Conservation (phyloP, 2,329 filamentous ascomycete genomes). For the Trichoderma atroviride region DNA sequence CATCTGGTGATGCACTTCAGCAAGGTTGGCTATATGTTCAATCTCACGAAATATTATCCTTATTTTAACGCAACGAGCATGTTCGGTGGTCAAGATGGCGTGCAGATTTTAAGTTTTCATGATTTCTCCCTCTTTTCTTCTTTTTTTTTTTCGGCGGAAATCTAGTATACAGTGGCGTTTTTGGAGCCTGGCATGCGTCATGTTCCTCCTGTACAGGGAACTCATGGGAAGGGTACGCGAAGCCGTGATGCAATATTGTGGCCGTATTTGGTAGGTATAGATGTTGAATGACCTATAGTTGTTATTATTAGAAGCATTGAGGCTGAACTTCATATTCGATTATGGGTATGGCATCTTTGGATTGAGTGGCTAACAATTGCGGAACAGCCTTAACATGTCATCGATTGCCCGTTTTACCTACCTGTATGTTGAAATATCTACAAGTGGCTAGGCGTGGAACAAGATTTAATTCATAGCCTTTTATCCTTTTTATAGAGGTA, state of each 20-base stretch:
- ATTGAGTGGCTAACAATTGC: background rate
- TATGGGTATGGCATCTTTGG: background rate
- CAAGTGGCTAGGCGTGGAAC: background rate
- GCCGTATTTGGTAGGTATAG: background rate
- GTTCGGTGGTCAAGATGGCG: background rate
- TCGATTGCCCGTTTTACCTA: background rate
- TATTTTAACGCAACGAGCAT: background rate
- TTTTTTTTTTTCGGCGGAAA: constrained; percentile 30
- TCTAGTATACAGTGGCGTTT: constrained; percentile 43
- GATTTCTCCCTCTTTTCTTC: background rate
- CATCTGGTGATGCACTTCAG: constrained; percentile 46
- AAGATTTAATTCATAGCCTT: background rate
- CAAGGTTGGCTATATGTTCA: background rate
- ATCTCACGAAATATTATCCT: background rate
- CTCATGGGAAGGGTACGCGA: constrained; percentile 27
- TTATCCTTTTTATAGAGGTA: background rate
- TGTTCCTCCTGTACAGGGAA: background rate
- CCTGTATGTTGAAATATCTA: background rate
- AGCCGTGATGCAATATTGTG: background rate
- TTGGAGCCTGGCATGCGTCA: constrained; percentile 34
- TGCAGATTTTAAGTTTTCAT: background rate
- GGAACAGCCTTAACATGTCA: background rate
- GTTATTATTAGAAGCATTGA: background rate
- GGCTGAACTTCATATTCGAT: background rate
- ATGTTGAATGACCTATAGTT: background rate